Conservation (phyloP, 2,329 filamentous ascomycete genomes). For the Microdochium paspali region DNA sequence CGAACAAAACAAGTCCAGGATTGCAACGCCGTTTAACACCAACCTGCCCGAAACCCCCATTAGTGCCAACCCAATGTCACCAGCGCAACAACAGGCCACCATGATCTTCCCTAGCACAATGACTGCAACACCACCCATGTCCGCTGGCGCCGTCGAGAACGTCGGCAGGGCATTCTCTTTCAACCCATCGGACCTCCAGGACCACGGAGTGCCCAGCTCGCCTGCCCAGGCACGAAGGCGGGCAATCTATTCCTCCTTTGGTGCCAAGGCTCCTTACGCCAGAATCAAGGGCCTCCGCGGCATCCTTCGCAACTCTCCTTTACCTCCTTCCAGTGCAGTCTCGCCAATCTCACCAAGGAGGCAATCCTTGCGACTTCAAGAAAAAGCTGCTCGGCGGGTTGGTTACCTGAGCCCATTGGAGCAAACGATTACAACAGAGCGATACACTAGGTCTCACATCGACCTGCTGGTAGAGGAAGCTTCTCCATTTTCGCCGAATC, state of each 20-base stretch:
- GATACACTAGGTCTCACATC: constrained; percentile 53
- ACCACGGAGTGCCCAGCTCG: constrained; percentile 13
- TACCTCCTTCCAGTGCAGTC: constrained; percentile 40
- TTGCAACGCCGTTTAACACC: constrained; percentile 34
- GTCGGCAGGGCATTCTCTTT: constrained; percentile 36
- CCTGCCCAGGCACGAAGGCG: constrained; percentile 28
- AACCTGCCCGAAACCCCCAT: constrained; percentile 44
- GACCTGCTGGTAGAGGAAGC: constrained; percentile 51
- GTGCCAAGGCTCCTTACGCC: constrained; percentile 40
- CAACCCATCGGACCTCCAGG: constrained; percentile 22
- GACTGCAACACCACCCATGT: constrained; percentile 50
- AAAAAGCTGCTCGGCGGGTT: constrained; percentile 45
- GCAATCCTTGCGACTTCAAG: constrained; percentile 43
- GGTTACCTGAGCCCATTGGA: constrained; percentile 54
- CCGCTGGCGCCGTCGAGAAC: constrained; percentile 40
- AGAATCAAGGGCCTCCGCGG: constrained; percentile 51
- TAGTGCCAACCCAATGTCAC: constrained; percentile 40
- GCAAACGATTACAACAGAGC: constrained; percentile 54
- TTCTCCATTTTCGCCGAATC: constrained; percentile 34
- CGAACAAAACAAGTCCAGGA: constrained; percentile 20
- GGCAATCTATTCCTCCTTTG: constrained; percentile 21
- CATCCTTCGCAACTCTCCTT: constrained; percentile 57
- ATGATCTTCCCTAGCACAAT: constrained; percentile 42
- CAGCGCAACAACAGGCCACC: constrained; percentile 28
- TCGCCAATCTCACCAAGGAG: constrained; percentile 43